A percentile compares a stretch with the other conserved stretches of the same genome.
Evolutionary conservation across 108 stramenopile species (phyloP).

Genomic region (Skeletonema costatum): DNA sequence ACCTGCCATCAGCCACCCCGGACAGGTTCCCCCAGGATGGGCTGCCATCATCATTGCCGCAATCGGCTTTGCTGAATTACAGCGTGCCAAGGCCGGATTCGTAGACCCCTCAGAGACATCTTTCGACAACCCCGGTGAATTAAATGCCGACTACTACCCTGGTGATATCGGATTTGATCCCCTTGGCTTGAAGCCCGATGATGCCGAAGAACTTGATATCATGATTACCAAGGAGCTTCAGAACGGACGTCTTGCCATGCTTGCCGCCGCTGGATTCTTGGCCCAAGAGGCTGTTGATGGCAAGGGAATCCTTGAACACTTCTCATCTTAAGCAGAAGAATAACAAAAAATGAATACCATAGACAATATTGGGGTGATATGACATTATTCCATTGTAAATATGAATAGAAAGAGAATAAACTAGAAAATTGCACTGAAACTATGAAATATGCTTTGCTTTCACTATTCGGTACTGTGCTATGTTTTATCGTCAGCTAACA

Average conservation of each 20-base stretch:
- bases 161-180: no score
- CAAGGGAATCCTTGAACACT: not conserved
- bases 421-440: no score
- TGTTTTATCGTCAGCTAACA: no score
- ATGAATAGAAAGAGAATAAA: no score
- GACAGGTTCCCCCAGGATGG: slow-evolving; percentile 26
- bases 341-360: no score
- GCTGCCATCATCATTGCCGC: slow-evolving; percentile 19
- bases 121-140: no score
- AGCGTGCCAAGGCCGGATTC: slow-evolving; percentile 47
- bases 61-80: slow-evolving; percentile 55
- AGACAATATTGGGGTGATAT: no score
- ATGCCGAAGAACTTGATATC: not conserved
- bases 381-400: no score
- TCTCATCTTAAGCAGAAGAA: not conserved
- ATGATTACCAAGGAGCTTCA: slow-evolving; percentile 60
- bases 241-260: slow-evolving; percentile 85
- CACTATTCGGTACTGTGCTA: no score
- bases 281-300: slow-evolving; percentile 32
- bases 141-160: no score
- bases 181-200: no score
- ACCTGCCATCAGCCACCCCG: slow-evolving; percentile 57
- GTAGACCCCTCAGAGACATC: not conserved
- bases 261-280: slow-evolving; percentile 54
- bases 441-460: no score